These are phyloP conservation scores for Saccharum officinarum DNA, from an alignment of 176 grass and related monocot species.

Conservation along the genomic window DNA sequence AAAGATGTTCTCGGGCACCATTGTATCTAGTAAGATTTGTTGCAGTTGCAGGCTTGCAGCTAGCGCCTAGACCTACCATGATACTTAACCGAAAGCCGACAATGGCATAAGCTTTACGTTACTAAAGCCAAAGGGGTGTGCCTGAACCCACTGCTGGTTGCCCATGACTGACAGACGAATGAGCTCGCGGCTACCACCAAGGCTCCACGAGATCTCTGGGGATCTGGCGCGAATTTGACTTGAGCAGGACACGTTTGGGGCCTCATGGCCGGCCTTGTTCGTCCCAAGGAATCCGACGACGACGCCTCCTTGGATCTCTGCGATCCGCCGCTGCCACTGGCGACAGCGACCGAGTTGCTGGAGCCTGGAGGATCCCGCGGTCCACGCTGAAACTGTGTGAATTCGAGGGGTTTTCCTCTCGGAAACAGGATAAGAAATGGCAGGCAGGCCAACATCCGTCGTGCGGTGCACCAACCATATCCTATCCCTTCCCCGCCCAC, in stretches of 20 bases:
- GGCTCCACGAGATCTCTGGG: conserved; percentile 10
- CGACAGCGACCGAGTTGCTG: conserved; percentile 4
- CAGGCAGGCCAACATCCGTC: conserved; percentile 20
- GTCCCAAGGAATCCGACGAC: conserved; percentile 25
- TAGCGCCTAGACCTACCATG: conserved; percentile 13
- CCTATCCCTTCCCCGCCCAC: conserved; percentile 13
- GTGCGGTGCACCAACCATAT: conserved; percentile 33
- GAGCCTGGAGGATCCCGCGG: not conserved
- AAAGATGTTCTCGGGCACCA: not conserved
- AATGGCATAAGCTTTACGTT: not conserved
- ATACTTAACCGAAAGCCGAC: conserved; percentile 12
- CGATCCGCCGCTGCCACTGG: not conserved
- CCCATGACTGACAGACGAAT: not conserved
- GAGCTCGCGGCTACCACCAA: not conserved
- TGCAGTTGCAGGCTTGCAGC: not conserved
- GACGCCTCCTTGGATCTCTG: not conserved
- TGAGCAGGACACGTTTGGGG: not conserved
- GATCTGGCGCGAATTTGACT: conserved; percentile 23
- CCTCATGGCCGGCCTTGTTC: conserved; percentile 16
- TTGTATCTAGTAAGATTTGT: not conserved
- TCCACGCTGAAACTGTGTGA: not conserved
- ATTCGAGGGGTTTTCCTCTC: not conserved
- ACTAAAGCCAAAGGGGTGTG: not conserved
- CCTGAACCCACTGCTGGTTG: not conserved
- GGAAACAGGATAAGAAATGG: not conserved